A percentile compares a stretch with the other conserved stretches of the same genome.
These are phyloP conservation scores for Solanum hybrid DNA, from an alignment of 305 asterid genomes.

Conservation along the genomic window DNA sequence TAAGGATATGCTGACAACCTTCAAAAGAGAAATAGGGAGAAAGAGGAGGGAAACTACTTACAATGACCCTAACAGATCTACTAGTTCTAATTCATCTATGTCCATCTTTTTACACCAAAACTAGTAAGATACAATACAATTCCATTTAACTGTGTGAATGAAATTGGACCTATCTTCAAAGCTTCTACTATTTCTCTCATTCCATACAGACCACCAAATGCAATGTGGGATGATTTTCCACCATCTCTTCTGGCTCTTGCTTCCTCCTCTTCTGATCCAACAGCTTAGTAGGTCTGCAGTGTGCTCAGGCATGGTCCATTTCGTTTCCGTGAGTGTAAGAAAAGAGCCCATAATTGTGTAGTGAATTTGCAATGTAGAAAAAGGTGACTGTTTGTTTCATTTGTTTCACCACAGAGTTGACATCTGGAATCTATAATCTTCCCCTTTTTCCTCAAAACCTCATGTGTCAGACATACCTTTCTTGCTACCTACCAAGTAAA, in stretches of 20 bases:
- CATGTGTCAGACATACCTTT: neutral
- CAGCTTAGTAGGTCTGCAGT: neutral
- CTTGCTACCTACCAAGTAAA: neutral
- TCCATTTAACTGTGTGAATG: neutral
- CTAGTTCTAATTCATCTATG: neutral
- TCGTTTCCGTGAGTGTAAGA: neutral
- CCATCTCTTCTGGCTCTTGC: neutral
- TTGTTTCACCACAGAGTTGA: neutral
- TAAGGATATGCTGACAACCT: neutral
- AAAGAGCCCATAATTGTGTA: neutral
- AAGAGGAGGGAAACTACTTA: neutral
- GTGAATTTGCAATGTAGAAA: neutral
- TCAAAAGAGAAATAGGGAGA: neutral
- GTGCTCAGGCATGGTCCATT: neutral
- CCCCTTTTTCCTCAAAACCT: neutral
- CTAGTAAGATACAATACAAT: neutral
- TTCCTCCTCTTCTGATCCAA: neutral
- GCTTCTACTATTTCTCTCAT: neutral
- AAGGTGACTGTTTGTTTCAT: neutral
- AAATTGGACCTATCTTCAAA: neutral
- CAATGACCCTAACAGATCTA: neutral
- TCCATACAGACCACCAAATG: neutral
- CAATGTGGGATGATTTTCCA: neutral
- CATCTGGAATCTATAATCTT: neutral
- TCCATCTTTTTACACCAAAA: neutral